Evolutionary conservation across 441 rosid species (phyloP), one percentile per base, ranked within the genome.

Genomic region (Adansonia madagascariensis): DNA sequence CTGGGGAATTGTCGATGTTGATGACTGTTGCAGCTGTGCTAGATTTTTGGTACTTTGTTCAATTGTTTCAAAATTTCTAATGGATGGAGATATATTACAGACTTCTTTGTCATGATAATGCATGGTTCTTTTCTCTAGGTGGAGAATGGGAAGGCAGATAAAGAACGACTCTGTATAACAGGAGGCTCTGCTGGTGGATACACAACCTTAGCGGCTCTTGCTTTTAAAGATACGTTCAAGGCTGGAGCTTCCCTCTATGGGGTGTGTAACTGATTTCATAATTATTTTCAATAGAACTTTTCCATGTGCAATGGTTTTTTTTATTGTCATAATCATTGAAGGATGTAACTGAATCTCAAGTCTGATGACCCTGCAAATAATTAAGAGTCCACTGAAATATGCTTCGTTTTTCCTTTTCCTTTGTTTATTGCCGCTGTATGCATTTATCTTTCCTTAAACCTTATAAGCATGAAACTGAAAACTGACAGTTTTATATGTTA

Each of bases 171-270:
- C 1, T 95, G 98, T 79, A 95, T 35, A 84, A 90, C 98, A 61
- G 99, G 97, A 77, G 94, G 92, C 74, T 95, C 99, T 75, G 98
- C 99, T 63, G 98, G 99, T 77, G 97, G 98, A 50, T 92, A 94
- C 78, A 95, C 97, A 53, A 91, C 94, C 63, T 91, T 91, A 81
- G 99, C 98, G 43, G 83, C 98, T 75, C 94, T 94, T 72, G 97
- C 98, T 39, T 95, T 94, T 78, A 91, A 82, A 85, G 90, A 94
- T 68, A 87, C 86, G 22, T 95, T 94, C 82, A 91, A 90, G 78
- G 97, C 98, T 81, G 97, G 97, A 80, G 94, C 98, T 43, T 94
- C 99, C 66, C 86, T 94, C 76, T 91, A 86, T 79, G 98, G 98
- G 46, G 97, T 93, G 82, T 91, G 93, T 89, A 71, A 66, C 31